A percentile compares a stretch with the other conserved stretches of the same genome.
Conservation (phyloP, 2,329 filamentous ascomycete genomes). For the Penicillium glabrum region DNA sequence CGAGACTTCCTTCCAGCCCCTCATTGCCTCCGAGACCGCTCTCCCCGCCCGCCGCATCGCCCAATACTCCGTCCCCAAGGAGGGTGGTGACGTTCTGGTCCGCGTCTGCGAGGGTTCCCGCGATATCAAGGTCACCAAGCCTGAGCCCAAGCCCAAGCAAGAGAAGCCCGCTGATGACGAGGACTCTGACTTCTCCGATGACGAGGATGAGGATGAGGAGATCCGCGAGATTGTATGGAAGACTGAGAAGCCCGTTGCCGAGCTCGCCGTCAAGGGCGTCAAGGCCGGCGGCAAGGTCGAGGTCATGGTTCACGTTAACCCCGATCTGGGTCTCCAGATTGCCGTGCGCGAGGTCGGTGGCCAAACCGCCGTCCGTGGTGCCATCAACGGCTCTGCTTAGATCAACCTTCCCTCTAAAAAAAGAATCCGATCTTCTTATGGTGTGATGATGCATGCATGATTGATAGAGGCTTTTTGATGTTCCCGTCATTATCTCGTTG, state of each 20-base stretch:
- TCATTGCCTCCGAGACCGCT: constrained; percentile 83
- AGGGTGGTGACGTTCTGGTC: constrained; percentile 83
- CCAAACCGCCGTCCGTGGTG: constrained; percentile 77
- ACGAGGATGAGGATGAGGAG: constrained; percentile 84
- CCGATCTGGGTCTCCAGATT: constrained; percentile 76
- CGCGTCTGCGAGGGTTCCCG: constrained; percentile 84
- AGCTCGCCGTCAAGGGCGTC: constrained; percentile 77
- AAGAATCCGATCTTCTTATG: constrained; percentile 22
- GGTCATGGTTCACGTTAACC: constrained; percentile 83
- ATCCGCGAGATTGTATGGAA: constrained; percentile 90
- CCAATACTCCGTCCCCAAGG: constrained; percentile 72
- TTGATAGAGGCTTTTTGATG: constrained; percentile 25
- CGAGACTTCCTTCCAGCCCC: constrained; percentile 72
- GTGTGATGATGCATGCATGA: constrained; percentile 30
- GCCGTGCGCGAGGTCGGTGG: constrained; percentile 82
- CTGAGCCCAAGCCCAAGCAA: constrained; percentile 72
- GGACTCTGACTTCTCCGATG: constrained; percentile 61
- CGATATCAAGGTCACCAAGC: constrained; percentile 91
- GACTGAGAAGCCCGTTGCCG: constrained; percentile 76
- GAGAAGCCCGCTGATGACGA: constrained; percentile 60
- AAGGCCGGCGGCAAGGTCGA: constrained; percentile 92
- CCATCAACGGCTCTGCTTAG: constrained; percentile 42
- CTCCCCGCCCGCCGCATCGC: constrained; percentile 84
- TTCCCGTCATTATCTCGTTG: constrained; percentile 21
- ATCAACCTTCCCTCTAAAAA: constrained; percentile 1